Percentiles rank a stretch among this genome's conserved stretches.
These are phyloP conservation scores for Pueraria montana DNA, from an alignment of 306 rosid genomes.

Conservation along the genomic window DNA sequence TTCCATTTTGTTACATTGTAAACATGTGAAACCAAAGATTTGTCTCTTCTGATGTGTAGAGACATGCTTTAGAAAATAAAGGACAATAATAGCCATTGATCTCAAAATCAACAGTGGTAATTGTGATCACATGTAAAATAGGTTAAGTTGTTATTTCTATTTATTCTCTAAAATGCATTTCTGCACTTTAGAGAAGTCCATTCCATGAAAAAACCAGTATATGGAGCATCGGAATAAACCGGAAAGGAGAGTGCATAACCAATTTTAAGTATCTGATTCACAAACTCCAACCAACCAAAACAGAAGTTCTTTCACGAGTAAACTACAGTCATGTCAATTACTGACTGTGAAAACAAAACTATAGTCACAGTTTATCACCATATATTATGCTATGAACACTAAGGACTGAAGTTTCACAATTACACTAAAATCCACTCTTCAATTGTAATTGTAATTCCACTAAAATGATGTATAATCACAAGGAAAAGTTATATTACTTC, in stretches of 20 bases:
- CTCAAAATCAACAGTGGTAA: neutral
- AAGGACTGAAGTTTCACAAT: neutral
- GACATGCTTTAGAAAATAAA: neutral
- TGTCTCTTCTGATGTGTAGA: neutral
- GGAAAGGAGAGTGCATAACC: conserved; percentile 20
- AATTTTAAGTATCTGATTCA: conserved; percentile 38
- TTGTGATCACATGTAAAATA: neutral
- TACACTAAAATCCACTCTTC: neutral
- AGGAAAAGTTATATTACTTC: neutral
- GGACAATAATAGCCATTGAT: neutral
- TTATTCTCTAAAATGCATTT: neutral
- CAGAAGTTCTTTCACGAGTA: neutral
- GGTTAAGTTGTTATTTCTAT: neutral
- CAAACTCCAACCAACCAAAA: conserved; percentile 16
- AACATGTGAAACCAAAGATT: conserved; percentile 6
- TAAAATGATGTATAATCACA: neutral
- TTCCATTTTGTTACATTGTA: conserved; percentile 18
- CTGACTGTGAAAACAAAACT: conserved; percentile 3
- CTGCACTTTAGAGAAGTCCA: neutral
- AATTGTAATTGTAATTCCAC: neutral
- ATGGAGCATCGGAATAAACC: conserved; percentile 33
- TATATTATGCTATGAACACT: conserved; percentile 20
- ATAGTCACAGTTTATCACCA: neutral
- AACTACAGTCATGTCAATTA: conserved; percentile 29
- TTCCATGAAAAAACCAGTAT: neutral